Evolutionary conservation across 2,329 filamentous ascomycete genomes (phyloP).

Genomic region (Neofusicoccum parvum): DNA sequence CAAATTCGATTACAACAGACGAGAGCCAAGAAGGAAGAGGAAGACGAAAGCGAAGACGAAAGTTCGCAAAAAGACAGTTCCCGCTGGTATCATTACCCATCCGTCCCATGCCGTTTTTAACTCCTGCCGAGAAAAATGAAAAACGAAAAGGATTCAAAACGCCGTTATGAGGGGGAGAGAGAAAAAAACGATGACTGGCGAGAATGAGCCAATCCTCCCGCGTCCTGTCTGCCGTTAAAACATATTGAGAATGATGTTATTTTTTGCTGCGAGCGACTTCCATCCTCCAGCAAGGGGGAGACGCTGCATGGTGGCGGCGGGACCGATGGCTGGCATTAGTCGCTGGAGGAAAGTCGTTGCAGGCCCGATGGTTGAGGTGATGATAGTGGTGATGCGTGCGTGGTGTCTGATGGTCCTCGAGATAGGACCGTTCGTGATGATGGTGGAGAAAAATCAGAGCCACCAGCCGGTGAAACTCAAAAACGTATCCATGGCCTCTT

Average conservation of each 20-base stretch:
- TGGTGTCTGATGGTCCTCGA: background rate
- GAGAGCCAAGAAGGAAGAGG: background rate
- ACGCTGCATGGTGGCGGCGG: background rate
- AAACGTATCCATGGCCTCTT: conserved; percentile 38
- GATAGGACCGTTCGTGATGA: background rate
- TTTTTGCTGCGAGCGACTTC: background rate
- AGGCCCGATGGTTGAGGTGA: background rate
- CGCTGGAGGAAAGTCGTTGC: background rate
- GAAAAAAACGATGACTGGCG: background rate
- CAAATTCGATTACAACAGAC: background rate
- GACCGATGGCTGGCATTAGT: background rate
- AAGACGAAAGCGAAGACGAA: background rate
- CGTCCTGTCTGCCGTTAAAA: background rate
- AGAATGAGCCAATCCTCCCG: background rate
- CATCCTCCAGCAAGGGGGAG: background rate
- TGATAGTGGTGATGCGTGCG: background rate
- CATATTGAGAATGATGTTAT: background rate
- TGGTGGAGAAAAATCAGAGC: background rate
- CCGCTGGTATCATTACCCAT: conserved; percentile 15
- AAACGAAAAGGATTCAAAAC: background rate
- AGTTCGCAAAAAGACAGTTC: background rate
- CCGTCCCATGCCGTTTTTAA: conserved; percentile 9
- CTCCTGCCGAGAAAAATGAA: background rate
- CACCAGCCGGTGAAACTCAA: conserved; percentile 34
- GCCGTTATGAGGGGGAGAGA: background rate